Evolutionary conservation across 2,329 filamentous ascomycete species (phyloP).

Genomic region (Ilyonectria sp.): DNA sequence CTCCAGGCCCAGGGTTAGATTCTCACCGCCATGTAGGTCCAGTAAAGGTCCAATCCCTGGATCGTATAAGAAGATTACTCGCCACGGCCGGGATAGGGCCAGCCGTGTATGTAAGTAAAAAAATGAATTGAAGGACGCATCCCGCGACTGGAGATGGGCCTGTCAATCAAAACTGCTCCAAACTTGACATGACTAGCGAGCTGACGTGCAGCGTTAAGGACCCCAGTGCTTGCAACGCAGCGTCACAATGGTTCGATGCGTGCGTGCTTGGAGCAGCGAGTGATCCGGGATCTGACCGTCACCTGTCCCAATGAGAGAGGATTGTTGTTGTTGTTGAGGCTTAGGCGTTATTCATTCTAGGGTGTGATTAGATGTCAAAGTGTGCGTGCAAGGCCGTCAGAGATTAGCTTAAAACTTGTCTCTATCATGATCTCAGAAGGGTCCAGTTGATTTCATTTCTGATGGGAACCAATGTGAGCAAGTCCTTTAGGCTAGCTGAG

Average conservation of each 20-base stretch:
- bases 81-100: conserved; percentile 5
- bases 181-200: conserved; percentile 15
- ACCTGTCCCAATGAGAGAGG: conserved; percentile 4
- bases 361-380: conserved; percentile 5
- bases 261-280: conserved; percentile 29
- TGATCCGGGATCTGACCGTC: conserved; percentile 26
- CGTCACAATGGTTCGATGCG: conserved; percentile 30
- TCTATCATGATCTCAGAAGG: background rate
- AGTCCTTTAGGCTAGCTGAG: background rate
- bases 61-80: conserved; percentile 12
- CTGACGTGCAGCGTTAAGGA: conserved; percentile 32
- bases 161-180: conserved; percentile 22
- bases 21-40: conserved; percentile 7
- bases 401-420: background rate
- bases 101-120: conserved; percentile 17
- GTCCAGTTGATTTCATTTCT: background rate
- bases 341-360: background rate
- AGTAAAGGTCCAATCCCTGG: background rate
- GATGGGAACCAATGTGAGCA: background rate
- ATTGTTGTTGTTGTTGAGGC: background rate
- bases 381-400: background rate
- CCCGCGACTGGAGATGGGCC: conserved; percentile 14
- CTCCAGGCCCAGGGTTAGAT: conserved; percentile 1
- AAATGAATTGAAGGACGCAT: conserved; percentile 20
- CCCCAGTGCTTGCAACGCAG: conserved; percentile 16